These are phyloP conservation scores for Clausena lansium DNA, from an alignment of 345 rosid genomes.

Conservation along the genomic window DNA sequence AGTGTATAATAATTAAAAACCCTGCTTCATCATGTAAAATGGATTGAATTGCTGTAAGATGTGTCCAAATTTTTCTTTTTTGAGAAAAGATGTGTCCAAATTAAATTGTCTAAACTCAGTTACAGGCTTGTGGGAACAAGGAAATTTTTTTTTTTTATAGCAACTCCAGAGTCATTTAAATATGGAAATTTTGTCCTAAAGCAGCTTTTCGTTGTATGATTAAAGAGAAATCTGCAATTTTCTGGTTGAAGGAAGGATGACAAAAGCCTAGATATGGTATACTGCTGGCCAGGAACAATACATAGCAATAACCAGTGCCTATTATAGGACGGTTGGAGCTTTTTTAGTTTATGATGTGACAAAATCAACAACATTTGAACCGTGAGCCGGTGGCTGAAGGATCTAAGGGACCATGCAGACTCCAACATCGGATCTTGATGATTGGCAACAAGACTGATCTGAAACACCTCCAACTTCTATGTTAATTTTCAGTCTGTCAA, in stretches of 20 bases:
- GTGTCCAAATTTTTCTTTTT: too few relatives aligned
- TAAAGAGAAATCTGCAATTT: neutral
- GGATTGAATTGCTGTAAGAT: neutral
- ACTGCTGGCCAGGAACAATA: slow-evolving; percentile 96
- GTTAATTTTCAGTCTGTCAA: neutral
- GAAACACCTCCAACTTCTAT: too few relatives aligned
- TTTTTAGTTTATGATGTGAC: slow-evolving; percentile 89
- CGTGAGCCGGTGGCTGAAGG: too few relatives aligned
- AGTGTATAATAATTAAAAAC: neutral
- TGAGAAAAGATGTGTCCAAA: too few relatives aligned
- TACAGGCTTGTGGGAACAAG: neutral
- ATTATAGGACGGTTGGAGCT: too few relatives aligned
- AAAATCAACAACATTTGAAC: slow-evolving; percentile 85
- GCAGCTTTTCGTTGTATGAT: neutral
- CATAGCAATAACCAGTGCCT: slow-evolving; percentile 88
- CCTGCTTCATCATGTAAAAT: neutral
- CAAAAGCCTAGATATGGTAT: slow-evolving; percentile 97
- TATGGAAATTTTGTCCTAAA: neutral
- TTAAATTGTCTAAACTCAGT: neutral
- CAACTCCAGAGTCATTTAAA: neutral
- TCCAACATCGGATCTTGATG: too few relatives aligned
- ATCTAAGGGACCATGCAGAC: too few relatives aligned
- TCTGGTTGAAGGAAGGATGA: slow-evolving; percentile 90
- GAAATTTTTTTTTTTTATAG: neutral
- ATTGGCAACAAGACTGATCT: too few relatives aligned